These are phyloP conservation scores for Xanthoconium stramineum DNA, from an alignment of 768 basidiomycete species.

Conservation along the genomic window DNA sequence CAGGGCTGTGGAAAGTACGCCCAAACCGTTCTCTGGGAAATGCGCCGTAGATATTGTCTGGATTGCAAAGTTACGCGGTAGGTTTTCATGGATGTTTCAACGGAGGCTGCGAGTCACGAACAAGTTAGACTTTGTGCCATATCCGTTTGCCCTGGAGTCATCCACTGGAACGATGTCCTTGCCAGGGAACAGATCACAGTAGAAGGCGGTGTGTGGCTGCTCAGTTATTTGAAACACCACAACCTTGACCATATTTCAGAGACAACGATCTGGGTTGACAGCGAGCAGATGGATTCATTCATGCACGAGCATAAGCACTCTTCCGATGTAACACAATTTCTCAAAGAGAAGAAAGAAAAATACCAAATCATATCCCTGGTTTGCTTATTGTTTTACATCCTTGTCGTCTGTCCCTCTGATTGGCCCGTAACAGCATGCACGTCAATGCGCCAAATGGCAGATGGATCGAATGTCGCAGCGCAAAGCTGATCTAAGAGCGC, in stretches of 20 bases:
- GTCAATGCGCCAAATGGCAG: background rate
- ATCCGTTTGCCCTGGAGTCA: background rate
- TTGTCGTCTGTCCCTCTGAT: background rate
- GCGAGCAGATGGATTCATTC: background rate
- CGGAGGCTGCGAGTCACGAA: background rate
- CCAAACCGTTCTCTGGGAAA: slow-evolving; percentile 5
- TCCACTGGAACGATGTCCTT: background rate
- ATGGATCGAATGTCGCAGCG: background rate
- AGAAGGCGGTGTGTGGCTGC: background rate
- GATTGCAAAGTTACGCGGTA: slow-evolving; percentile 1
- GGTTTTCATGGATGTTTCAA: background rate
- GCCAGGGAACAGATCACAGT: background rate
- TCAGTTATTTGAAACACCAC: background rate
- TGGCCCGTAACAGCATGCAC: background rate
- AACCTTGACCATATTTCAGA: background rate
- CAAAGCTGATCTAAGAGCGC: background rate
- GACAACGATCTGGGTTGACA: background rate
- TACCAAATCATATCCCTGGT: background rate
- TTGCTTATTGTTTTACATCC: background rate
- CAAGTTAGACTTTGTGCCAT: background rate
- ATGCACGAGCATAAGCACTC: background rate
- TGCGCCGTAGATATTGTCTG: slow-evolving; percentile 16
- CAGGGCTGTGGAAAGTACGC: slow-evolving; percentile 12
- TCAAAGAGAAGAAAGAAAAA: background rate
- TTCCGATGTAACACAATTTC: background rate